Base-by-base conservation (phyloP, 23 red algal species). In the Gracilaria vermiculophylla region DNA sequence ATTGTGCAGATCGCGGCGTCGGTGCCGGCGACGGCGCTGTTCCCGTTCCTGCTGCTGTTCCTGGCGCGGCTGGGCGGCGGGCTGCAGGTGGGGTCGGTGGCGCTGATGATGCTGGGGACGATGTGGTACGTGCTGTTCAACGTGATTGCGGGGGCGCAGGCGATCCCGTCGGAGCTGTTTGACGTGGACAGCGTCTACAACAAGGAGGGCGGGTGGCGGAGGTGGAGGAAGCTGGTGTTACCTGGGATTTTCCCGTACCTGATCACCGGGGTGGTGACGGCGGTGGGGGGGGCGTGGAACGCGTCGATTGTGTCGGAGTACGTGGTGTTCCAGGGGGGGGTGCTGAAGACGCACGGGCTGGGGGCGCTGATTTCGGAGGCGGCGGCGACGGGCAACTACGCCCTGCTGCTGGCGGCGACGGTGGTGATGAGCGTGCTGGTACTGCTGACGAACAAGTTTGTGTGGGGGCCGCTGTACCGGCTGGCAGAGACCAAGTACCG, bases 81-180 rank as follows among this genome's bases (percentile, higher is more conserved):
- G 23, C 76, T 99, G 21, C 41, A 94, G 25, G 53, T 99, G 11
- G 97, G 93, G 7, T 99, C 97, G 27, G 75, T 99, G 17, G 88
- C 92, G 39, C 75, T 99, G 70, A 99, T 99, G 97, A 95, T 95
- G 90, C 57, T 99, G 36, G 97, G 97, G 16, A 99, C 94, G 15
- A 95, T 95, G 92, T 99, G 97, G 97, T 99, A 95, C 86, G 86
- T 99, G 27, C 82, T 99, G 75, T 95, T 99, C 81, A 99, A 99
- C 51, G 92, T 95, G 9, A 99, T 99, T 82, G 97, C 97, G 15
- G 97, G 97, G 6, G 82, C 97, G 2, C 88, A 92, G 56, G 97
- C 97, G 32, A 99, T 99, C 48, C 97, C 97, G 23, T 49, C 73
- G 9, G 97, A 99, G 37, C 72, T 99, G 49, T 99, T 94, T 87